Base-by-base conservation (phyloP, 1,284 basidiomycete genomes). In the Sporisorium graminicola region DNA sequence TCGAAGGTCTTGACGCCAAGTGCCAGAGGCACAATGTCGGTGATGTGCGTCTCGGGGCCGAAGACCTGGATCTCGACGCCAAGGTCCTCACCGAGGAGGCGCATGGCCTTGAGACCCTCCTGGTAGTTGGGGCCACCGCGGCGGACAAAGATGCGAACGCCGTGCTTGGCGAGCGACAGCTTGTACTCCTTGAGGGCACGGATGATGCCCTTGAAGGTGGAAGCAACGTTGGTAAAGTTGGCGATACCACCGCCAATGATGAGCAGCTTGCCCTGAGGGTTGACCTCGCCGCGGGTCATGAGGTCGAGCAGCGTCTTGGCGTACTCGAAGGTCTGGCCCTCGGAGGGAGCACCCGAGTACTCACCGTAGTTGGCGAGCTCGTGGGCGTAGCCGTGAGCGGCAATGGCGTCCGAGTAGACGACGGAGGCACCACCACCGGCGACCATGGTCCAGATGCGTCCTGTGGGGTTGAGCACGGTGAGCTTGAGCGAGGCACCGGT, bases 231-330 rank as follows among this genome's bases (percentile, higher is more conserved):
- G 86, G 95, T 98, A 88, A 99, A 99, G 91, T 99, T 99, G 89
- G 96, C 96, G 79, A 98, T 98, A 88, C 96, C 96, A 89, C 97
- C 97, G 87, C 96, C 97, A 79, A 99, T 98, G 90, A 99, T 98
- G 87, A 99, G 93, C 85, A 99, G 91, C 89, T 99, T 99, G 88
- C 96, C 96, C 57, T 84, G 49, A 13, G 77, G 64, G 78, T 83
- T 79, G 70, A 80, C 77, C 43, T 80, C 79, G 57, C 82, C 84
- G 24, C 96, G 94, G 60, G 94, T 98, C 88, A 99, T 95, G 76
- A 99, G 89, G 87, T 98, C 95, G 82, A 99, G 91, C 86, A 99
- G 95, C 35, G 97, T 99, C 90, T 98, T 98, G 79, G 96, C 96
- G 86, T 99, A 99, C 88, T 99, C 96, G 88, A 96, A 99, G 2